Evolutionary conservation across 1,139 yeast species (phyloP).

Genomic region (Pichia sp.): DNA sequence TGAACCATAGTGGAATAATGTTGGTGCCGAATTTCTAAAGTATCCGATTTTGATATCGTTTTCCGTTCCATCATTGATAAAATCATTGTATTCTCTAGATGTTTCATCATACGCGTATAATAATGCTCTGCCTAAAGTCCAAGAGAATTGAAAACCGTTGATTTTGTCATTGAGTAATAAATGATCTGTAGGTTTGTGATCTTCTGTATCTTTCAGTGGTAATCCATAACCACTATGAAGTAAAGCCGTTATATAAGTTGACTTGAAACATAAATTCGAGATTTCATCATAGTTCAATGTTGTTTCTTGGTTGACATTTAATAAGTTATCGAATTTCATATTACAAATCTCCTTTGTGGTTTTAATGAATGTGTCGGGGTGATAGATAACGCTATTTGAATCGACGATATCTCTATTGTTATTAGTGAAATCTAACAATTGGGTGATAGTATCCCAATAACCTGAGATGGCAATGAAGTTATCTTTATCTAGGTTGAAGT

Average conservation of each 20-base stretch:
- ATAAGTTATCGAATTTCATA: slow-evolving; percentile 21
- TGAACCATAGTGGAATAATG: slow-evolving; percentile 50
- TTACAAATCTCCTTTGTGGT: slow-evolving; percentile 29
- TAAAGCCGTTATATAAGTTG: slow-evolving; percentile 71
- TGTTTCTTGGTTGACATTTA: slow-evolving; percentile 16
- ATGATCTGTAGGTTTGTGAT: slow-evolving; percentile 2
- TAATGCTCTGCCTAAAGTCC: slow-evolving; percentile 84
- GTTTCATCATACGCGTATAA: slow-evolving; percentile 43
- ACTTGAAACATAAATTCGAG: slow-evolving; percentile 58
- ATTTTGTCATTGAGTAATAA: slow-evolving; percentile 57
- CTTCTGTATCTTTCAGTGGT: slow-evolving; percentile 35
- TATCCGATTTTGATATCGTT: slow-evolving; percentile 38
- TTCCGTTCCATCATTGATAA: slow-evolving; percentile 9
- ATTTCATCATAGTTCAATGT: slow-evolving; percentile 43
- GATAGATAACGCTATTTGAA: slow-evolving; percentile 26
- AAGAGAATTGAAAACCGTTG: slow-evolving; percentile 64
- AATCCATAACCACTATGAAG: slow-evolving; percentile 74
- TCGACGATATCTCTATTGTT: slow-evolving; percentile 6
- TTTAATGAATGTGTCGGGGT: slow-evolving; percentile 24
- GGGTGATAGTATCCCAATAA: slow-evolving; percentile 69
- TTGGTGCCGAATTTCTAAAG: slow-evolving; percentile 48
- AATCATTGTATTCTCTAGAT: slow-evolving; percentile 19
- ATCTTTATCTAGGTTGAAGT: slow-evolving; percentile 64
- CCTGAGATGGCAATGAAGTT: slow-evolving; percentile 81
- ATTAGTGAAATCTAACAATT: slow-evolving; percentile 36